phyloP scores from a whole-genome alignment of 495 filamentous ascomycete genomes.

The Penicillium daleae region DNA sequence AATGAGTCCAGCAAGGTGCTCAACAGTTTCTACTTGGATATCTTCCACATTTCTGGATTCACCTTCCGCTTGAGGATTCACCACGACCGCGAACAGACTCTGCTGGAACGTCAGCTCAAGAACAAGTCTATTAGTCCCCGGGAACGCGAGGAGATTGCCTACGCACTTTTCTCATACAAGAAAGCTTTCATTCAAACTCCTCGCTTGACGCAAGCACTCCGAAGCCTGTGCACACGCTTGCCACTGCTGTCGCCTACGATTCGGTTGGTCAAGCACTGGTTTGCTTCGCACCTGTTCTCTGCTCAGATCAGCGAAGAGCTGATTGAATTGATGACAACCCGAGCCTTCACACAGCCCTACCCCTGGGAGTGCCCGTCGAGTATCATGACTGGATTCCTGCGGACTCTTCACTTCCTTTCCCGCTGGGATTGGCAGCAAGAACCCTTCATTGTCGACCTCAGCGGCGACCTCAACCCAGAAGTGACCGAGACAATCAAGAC shows the following conservation, averaged over 20 bases:
- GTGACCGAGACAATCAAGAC: slow-evolving; percentile 63
- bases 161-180: slow-evolving; percentile 71
- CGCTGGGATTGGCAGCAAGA: slow-evolving; percentile 90
- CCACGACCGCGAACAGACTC: slow-evolving; percentile 80
- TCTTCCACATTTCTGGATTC: slow-evolving; percentile 70
- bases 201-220: slow-evolving; percentile 77
- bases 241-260: slow-evolving; percentile 82
- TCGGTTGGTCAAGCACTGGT: slow-evolving; percentile 90
- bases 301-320: slow-evolving; percentile 77
- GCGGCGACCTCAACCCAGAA: slow-evolving; percentile 55
- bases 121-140: slow-evolving; percentile 65
- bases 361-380: slow-evolving; percentile 81
- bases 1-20: slow-evolving; percentile 65
- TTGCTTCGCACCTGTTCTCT: slow-evolving; percentile 77
- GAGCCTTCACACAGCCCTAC: slow-evolving; percentile 77
- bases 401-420: slow-evolving; percentile 75
- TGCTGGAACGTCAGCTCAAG: slow-evolving; percentile 78
- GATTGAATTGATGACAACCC: slow-evolving; percentile 77
- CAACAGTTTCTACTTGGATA: slow-evolving; percentile 84
- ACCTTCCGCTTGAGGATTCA: slow-evolving; percentile 59
- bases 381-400: slow-evolving; percentile 78
- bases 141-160: slow-evolving; percentile 65
- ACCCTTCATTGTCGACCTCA: slow-evolving; percentile 77
- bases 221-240: slow-evolving; percentile 77
- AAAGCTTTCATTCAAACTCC: slow-evolving; percentile 71